phyloP scores from a whole-genome alignment of 331 rosid genomes.

The Spiraea crenata region DNA sequence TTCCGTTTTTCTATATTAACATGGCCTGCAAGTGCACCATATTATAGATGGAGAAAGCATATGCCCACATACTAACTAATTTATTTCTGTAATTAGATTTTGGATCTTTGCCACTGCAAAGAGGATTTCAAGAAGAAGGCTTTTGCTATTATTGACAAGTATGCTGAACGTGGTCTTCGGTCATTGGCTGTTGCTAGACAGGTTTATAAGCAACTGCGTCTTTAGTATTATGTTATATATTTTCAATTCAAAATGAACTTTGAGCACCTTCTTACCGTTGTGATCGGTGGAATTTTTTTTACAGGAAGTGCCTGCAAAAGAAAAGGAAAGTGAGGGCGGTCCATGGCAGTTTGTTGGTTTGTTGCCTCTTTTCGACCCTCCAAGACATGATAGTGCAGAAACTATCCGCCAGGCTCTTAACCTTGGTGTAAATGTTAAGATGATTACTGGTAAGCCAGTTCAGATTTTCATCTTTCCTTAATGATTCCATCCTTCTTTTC shows the following conservation, averaged over 20 bases:
- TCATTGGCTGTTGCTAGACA: constrained; percentile 94
- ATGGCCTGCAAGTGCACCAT: background rate
- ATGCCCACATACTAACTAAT: background rate
- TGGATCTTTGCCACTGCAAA: constrained; percentile 72
- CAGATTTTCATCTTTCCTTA: background rate
- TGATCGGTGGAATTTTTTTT: constrained; percentile 15
- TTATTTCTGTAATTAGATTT: constrained; percentile 46
- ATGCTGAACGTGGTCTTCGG: constrained; percentile 97
- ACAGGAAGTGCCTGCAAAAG: constrained; percentile 85
- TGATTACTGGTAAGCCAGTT: constrained; percentile 86
- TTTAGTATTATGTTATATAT: constrained; percentile 3
- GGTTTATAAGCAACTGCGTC: constrained; percentile 37
- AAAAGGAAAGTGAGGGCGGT: constrained; percentile 68
- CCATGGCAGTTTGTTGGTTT: constrained; percentile 98
- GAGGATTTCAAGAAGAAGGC: constrained; percentile 81
- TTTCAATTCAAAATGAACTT: background rate
- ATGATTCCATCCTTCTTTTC: background rate
- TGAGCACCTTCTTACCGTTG: constrained; percentile 9
- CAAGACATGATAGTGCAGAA: constrained; percentile 97
- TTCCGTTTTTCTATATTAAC: constrained; percentile 7
- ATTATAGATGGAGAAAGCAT: constrained; percentile 8
- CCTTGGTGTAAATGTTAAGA: constrained; percentile 97
- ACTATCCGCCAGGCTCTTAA: constrained; percentile 93
- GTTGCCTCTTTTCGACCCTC: constrained; percentile 93
- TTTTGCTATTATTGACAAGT: constrained; percentile 75